phyloP scores from a whole-genome alignment of 495 filamentous ascomycete genomes.

The Hypoxylon fragiforme region DNA sequence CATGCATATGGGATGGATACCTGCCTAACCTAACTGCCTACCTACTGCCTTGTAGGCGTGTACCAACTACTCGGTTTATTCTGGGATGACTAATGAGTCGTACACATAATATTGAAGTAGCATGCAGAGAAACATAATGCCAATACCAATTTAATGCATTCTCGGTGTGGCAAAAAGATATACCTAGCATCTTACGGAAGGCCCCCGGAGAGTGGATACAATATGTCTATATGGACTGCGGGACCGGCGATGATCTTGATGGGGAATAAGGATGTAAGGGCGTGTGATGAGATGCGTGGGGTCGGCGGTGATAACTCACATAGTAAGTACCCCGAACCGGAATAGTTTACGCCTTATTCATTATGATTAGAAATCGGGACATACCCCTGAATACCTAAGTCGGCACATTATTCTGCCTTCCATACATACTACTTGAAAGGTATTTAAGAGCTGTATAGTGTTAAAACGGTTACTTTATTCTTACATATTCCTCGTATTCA shows the following conservation, averaged over 20 bases:
- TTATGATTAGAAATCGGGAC: no score
- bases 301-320: constrained; percentile 2
- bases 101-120: no score
- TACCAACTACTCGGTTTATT: no score
- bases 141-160: background rate
- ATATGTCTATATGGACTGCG: constrained; percentile 2
- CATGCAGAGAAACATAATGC: no score
- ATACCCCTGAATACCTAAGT: no score
- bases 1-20: constrained; percentile 6
- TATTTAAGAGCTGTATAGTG: no score
- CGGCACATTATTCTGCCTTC: no score
- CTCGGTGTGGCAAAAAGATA: background rate
- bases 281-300: constrained; percentile 13
- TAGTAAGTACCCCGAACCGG: constrained; percentile 4
- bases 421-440: no score
- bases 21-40: no score
- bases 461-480: no score
- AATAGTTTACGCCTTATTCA: constrained; percentile 16
- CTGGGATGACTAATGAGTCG: no score
- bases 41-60: no score
- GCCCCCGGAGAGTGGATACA: constrained; percentile 17
- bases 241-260: constrained; percentile 20
- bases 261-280: background rate
- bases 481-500: background rate
- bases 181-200: background rate